phyloP scores from a whole-genome alignment of 192 early-diverging fungal genomes.

The Phycomyces nitens region DNA sequence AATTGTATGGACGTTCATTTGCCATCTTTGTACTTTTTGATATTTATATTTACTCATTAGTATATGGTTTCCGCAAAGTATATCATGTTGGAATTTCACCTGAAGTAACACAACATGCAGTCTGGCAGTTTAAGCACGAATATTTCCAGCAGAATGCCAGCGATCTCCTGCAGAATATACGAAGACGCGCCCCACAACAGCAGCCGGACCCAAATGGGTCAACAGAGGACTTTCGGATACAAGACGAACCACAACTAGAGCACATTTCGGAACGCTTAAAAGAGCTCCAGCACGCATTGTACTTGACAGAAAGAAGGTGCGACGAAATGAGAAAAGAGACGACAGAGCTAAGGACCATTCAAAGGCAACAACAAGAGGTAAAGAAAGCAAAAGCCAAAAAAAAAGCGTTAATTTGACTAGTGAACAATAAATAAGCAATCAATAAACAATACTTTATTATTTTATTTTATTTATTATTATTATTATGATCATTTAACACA shows the following conservation, averaged over 20 bases:
- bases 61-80: slow-evolving; percentile 27
- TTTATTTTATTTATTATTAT: no score
- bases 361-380: slow-evolving; percentile 10
- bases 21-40: background rate
- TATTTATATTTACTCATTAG: slow-evolving; percentile 3
- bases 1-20: slow-evolving; percentile 14
- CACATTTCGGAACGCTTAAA: slow-evolving; percentile 6
- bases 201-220: no score
- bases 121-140: slow-evolving; percentile 26
- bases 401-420: no score
- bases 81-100: slow-evolving; percentile 16
- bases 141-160: slow-evolving; percentile 9
- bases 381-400: background rate
- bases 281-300: slow-evolving; percentile 10
- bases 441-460: no score
- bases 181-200: slow-evolving; percentile 10
- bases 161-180: slow-evolving; percentile 11
- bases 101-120: slow-evolving; percentile 4
- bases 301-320: background rate
- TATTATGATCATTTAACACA: no score
- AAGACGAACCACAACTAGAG: background rate
- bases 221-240: background rate
- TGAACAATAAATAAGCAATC: no score
- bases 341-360: background rate
- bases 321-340: slow-evolving; percentile 11